A percentile compares a stretch with the other conserved stretches of the same genome.
These are phyloP conservation scores for Chimonanthus salicifolius DNA, from an alignment of 164 flowering plant genomes.

Conservation along the genomic window DNA sequence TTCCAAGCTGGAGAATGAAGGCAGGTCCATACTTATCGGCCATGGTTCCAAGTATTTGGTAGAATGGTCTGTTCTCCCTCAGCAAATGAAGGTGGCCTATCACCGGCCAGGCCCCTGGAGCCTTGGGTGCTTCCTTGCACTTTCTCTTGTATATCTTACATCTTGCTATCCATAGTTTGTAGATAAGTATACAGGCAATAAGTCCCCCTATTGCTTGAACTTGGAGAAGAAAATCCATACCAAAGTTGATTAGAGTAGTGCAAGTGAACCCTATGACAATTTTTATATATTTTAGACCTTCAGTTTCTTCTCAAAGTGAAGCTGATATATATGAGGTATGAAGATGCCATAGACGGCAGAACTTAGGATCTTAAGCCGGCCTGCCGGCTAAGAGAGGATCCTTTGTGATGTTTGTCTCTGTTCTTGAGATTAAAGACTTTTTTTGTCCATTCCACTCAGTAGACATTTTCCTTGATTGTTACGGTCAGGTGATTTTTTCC, in stretches of 20 bases:
- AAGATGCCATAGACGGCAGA: no score
- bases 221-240: background rate
- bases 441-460: no score
- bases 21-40: slow-evolving; percentile 18
- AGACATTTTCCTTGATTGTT: no score
- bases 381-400: no score
- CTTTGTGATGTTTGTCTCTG: no score
- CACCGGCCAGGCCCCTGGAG: slow-evolving; percentile 11
- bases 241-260: background rate
- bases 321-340: no score
- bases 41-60: slow-evolving; percentile 6
- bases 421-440: no score
- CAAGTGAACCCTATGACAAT: no score
- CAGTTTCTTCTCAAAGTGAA: no score
- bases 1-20: slow-evolving; percentile 13
- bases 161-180: slow-evolving; percentile 2
- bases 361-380: no score
- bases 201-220: background rate
- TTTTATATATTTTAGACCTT: no score
- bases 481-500: no score
- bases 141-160: background rate
- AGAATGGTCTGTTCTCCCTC: background rate
- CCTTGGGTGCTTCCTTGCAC: slow-evolving; percentile 10
- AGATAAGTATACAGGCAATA: background rate
- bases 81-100: slow-evolving; percentile 20